A percentile compares a stretch with the other conserved stretches of the same genome.
These are phyloP conservation scores for Ambispora gerdemannii DNA, from an alignment of 192 early-diverging fungal genomes.

Conservation along the genomic window DNA sequence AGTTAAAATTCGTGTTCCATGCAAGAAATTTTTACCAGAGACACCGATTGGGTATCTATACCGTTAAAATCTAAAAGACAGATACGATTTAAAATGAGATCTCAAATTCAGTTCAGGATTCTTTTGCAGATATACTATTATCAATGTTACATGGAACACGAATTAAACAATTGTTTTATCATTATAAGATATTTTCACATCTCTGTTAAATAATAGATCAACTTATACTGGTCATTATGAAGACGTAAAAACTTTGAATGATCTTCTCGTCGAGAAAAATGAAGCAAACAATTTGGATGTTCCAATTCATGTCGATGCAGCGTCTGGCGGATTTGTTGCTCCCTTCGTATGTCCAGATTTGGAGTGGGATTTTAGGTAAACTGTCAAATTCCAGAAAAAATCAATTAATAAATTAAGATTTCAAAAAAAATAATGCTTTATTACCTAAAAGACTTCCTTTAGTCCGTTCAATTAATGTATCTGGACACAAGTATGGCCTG, in stretches of 20 bases:
- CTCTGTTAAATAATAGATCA: neutral
- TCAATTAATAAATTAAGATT: neutral
- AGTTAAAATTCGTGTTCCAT: too few species aligned
- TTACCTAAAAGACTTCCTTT: slow-evolving; percentile 61
- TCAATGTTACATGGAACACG: too few species aligned
- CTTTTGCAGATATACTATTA: too few species aligned
- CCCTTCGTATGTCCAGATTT: slow-evolving; percentile 76
- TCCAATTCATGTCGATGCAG: slow-evolving; percentile 84
- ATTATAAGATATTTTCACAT: too few species aligned
- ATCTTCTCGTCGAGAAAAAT: slow-evolving; percentile 59
- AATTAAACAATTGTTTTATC: too few species aligned
- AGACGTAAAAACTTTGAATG: slow-evolving; percentile 60
- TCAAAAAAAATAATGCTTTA: too few species aligned
- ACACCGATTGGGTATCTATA: too few species aligned
- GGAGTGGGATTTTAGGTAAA: slow-evolving; percentile 57
- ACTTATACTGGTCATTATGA: slow-evolving; percentile 83
- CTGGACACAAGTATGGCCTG: slow-evolving; percentile 87
- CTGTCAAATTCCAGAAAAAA: neutral
- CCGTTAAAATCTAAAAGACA: too few species aligned
- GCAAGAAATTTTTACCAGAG: too few species aligned
- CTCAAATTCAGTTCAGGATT: too few species aligned
- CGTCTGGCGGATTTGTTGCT: slow-evolving; percentile 82
- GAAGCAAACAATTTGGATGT: slow-evolving; percentile 62
- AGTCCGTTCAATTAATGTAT: slow-evolving; percentile 78
- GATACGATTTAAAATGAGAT: neutral